These are phyloP conservation scores for Fusarium nisikadoi DNA, from an alignment of 2,329 filamentous ascomycete species.

Conservation along the genomic window DNA sequence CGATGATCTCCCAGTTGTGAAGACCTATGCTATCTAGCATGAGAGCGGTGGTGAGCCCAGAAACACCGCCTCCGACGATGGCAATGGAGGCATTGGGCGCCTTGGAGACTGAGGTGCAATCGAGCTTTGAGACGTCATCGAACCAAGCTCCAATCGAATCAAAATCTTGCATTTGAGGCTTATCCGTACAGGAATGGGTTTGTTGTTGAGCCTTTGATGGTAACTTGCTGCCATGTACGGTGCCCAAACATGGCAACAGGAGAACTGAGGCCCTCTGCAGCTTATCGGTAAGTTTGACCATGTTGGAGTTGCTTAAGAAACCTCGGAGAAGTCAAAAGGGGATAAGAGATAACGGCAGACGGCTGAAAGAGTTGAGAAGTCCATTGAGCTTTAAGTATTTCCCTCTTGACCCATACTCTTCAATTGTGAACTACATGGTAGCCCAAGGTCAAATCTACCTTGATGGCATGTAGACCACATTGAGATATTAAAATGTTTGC, in stretches of 20 bases:
- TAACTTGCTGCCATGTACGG: background rate
- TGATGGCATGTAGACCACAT: background rate
- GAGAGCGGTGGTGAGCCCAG: constrained; percentile 69
- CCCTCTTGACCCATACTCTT: background rate
- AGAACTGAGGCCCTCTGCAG: background rate
- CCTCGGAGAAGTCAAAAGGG: too few species aligned
- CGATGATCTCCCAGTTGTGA: constrained; percentile 69
- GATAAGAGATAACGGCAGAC: too few species aligned
- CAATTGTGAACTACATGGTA: background rate
- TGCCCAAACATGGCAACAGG: background rate
- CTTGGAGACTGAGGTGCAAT: background rate
- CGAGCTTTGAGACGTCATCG: constrained; percentile 1
- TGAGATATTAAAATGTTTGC: rapidly evolving
- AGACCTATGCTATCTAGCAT: constrained; percentile 64
- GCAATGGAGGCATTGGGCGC: constrained; percentile 53
- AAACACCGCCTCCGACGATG: constrained; percentile 74
- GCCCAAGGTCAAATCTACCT: background rate
- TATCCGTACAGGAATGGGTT: rapidly evolving
- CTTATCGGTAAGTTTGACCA: background rate
- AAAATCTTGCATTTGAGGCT: constrained; percentile 3
- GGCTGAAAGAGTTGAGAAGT: background rate
- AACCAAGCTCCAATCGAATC: constrained; percentile 24
- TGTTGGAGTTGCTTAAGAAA: too few species aligned
- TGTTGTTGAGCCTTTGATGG: background rate
- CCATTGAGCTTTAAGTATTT: background rate